Percentiles rank a stretch among this genome's conserved stretches.
phyloP scores from a whole-genome alignment of 2,329 filamentous ascomycete genomes.

The Diplodia scrobiculata region DNA sequence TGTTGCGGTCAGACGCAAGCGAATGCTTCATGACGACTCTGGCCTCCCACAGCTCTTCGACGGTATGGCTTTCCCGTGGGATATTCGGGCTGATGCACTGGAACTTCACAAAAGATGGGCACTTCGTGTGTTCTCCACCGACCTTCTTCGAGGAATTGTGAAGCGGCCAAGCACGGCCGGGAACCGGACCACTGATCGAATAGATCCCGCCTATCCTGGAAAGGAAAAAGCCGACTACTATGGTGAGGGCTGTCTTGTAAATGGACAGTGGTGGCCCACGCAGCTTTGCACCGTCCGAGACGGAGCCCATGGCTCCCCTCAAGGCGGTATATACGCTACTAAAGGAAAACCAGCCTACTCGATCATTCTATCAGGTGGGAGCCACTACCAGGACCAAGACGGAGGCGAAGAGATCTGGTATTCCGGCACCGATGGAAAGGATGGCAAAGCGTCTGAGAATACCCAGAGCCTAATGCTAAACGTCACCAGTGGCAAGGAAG shows the following conservation, averaged over 20 bases:
- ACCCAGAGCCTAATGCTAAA: slow-evolving; percentile 52
- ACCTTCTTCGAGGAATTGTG: slow-evolving; percentile 52
- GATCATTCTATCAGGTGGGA: slow-evolving; percentile 56
- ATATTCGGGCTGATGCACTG: slow-evolving; percentile 52
- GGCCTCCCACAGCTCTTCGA: slow-evolving; percentile 50
- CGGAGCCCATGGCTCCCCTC: slow-evolving; percentile 56
- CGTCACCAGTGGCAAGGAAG: slow-evolving; percentile 39
- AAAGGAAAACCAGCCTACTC: slow-evolving; percentile 54
- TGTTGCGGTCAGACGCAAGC: slow-evolving; percentile 40
- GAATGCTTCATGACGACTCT: slow-evolving; percentile 42
- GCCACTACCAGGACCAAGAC: slow-evolving; percentile 54
- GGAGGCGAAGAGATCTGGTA: slow-evolving; percentile 55
- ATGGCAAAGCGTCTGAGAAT: slow-evolving; percentile 39
- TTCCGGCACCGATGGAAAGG: slow-evolving; percentile 53
- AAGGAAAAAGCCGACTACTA: slow-evolving; percentile 38
- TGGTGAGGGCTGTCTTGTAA: slow-evolving; percentile 48
- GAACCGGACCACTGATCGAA: slow-evolving; percentile 36
- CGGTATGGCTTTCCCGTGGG: slow-evolving; percentile 46
- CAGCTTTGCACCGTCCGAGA: slow-evolving; percentile 56
- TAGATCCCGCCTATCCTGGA: slow-evolving; percentile 35
- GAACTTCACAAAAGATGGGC: slow-evolving; percentile 54
- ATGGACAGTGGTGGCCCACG: slow-evolving; percentile 59
- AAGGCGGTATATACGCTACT: slow-evolving; percentile 57
- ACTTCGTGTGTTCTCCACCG: slow-evolving; percentile 45
- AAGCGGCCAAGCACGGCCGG: slow-evolving; percentile 24